phyloP scores from a whole-genome alignment of 23 red algal species.

The Agarophyton chilense region DNA sequence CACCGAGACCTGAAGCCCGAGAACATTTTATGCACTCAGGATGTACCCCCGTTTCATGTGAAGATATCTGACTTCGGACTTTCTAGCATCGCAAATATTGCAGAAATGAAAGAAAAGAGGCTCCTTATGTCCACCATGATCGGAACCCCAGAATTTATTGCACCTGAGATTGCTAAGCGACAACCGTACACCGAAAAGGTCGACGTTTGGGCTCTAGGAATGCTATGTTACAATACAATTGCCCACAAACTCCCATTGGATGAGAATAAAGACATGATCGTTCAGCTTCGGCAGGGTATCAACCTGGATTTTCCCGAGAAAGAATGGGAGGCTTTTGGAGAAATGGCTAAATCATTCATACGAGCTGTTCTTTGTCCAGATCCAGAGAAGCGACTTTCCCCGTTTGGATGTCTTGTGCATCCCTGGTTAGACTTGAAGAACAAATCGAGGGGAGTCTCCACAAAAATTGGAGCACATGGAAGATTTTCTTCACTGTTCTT shows the following conservation, averaged over 20 bases:
- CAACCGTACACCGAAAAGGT: constrained; percentile 80
- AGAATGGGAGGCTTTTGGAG: constrained; percentile 47
- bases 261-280: constrained; percentile 73
- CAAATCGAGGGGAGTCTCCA: constrained; percentile 1
- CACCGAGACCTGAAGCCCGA: constrained; percentile 96
- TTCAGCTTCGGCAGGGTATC: constrained; percentile 66
- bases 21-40: constrained; percentile 75
- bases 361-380: constrained; percentile 61
- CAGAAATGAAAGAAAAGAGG: constrained; percentile 24
- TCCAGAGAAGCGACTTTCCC: constrained; percentile 77
- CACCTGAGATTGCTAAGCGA: constrained; percentile 86
- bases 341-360: constrained; percentile 41
- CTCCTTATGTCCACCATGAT: constrained; percentile 83
- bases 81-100: constrained; percentile 50
- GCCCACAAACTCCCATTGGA: constrained; percentile 75
- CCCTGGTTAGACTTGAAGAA: constrained; percentile 73
- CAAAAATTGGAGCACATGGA: constrained; percentile 57
- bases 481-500: constrained; percentile 36
- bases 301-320: constrained; percentile 56
- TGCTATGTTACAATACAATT: constrained; percentile 89
- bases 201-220: constrained; percentile 90
- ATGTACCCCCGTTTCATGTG: constrained; percentile 67
- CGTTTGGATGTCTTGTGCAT: constrained; percentile 78
- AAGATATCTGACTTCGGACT: constrained; percentile 98
- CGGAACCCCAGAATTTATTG: constrained; percentile 95